Conservation (phyloP, 2,329 filamentous ascomycete species). For the Fusarium subtropicale region DNA sequence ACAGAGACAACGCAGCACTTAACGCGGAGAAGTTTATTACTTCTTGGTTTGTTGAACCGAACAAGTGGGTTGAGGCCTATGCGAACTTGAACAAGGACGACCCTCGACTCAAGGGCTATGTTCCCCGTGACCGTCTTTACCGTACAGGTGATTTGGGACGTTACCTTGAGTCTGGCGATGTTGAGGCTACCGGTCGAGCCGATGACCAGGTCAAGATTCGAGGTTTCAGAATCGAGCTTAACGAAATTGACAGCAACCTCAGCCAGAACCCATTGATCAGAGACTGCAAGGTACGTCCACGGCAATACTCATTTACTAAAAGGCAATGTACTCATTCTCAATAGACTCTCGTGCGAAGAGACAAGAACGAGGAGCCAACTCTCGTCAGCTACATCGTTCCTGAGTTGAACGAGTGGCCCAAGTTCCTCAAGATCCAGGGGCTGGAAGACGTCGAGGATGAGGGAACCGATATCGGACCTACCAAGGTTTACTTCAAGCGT, state of each 20-base stretch:
- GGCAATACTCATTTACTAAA: background rate
- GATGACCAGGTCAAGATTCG: slow-evolving; percentile 96
- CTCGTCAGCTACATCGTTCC: slow-evolving; percentile 93
- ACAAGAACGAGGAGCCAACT: slow-evolving; percentile 73
- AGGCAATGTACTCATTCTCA: background rate
- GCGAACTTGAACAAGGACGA: slow-evolving; percentile 67
- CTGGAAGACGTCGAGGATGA: slow-evolving; percentile 67
- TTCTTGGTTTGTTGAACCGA: slow-evolving; percentile 87
- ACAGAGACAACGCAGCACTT: slow-evolving; percentile 69
- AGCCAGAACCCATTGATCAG: slow-evolving; percentile 79
- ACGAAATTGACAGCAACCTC: slow-evolving; percentile 89
- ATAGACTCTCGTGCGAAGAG: slow-evolving; percentile 72
- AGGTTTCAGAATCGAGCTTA: slow-evolving; percentile 92
- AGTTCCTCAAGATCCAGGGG: slow-evolving; percentile 70
- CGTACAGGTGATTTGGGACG: slow-evolving; percentile 84
- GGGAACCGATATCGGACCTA: slow-evolving; percentile 59
- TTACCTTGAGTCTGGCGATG: slow-evolving; percentile 69
- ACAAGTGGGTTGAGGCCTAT: slow-evolving; percentile 75
- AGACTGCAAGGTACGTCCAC: slow-evolving; percentile 70
- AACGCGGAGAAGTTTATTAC: slow-evolving; percentile 81
- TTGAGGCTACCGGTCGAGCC: slow-evolving; percentile 81
- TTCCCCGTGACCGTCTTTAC: slow-evolving; percentile 87
- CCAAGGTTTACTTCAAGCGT: slow-evolving; percentile 57
- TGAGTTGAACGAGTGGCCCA: slow-evolving; percentile 69
- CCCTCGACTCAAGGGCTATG: slow-evolving; percentile 71